phyloP scores from a whole-genome alignment of 352 stramenopile species.

The Phytophthora colocasiae region DNA sequence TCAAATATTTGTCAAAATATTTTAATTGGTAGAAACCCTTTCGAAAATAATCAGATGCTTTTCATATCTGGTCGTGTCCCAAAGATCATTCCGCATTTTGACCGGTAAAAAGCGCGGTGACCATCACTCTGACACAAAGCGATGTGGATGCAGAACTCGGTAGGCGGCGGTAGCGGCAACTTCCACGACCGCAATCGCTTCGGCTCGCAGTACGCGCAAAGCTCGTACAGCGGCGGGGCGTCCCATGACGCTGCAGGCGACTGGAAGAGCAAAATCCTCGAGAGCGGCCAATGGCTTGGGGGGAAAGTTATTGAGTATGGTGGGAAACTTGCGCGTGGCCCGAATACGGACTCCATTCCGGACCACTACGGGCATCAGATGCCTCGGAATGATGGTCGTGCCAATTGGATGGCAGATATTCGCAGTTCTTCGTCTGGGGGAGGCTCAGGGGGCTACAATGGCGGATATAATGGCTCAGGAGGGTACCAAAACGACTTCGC shows the following conservation, averaged over 20 bases:
- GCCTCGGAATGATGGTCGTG: constrained; percentile 72
- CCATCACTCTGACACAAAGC: constrained; percentile 3
- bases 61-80: constrained; percentile 10
- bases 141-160: constrained; percentile 75
- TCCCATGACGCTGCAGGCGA: constrained; percentile 35
- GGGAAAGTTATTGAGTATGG: constrained; percentile 80
- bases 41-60: constrained; percentile 31
- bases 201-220: constrained; percentile 37
- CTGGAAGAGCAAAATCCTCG: constrained; percentile 78
- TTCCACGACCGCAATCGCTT: constrained; percentile 63
- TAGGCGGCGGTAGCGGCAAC: constrained; percentile 48
- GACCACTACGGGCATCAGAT: constrained; percentile 51
- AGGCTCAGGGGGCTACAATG: constrained; percentile 22
- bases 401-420: constrained; percentile 84
- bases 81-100: constrained; percentile 13
- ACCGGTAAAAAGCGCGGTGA: constrained; percentile 1
- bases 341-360: constrained; percentile 51
- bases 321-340: constrained; percentile 56
- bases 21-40: constrained; percentile 13
- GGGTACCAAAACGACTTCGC: constrained; percentile 81
- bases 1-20: background rate
- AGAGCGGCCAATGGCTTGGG: constrained; percentile 74
- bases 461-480: constrained; percentile 19
- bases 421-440: constrained; percentile 51
- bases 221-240: constrained; percentile 32